These are phyloP conservation scores for Mycotypha africana DNA, from an alignment of 371 early-diverging fungal species.

Conservation along the genomic window DNA sequence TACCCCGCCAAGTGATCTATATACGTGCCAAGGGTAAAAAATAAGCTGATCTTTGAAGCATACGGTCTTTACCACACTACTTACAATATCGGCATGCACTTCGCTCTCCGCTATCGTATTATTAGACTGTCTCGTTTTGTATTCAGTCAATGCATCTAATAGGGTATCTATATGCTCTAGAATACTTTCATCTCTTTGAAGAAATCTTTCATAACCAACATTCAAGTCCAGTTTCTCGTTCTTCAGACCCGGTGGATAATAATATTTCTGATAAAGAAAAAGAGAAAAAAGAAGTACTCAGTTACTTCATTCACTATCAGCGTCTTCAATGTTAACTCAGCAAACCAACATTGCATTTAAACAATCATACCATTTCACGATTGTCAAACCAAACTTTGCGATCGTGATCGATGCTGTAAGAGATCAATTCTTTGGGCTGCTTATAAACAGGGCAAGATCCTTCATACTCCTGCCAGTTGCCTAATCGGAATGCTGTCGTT, in stretches of 20 bases:
- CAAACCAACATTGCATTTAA: neutral
- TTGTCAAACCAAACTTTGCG: constrained; percentile 62
- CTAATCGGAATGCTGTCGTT: too few relatives aligned
- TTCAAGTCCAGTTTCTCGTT: constrained; percentile 47
- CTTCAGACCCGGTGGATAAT: constrained; percentile 44
- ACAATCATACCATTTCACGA: constrained; percentile 53
- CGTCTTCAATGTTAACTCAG: neutral
- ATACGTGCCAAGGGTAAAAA: too few relatives aligned
- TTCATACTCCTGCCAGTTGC: constrained; percentile 24
- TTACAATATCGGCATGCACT: constrained; percentile 38
- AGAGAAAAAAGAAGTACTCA: neutral
- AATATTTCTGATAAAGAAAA: constrained; percentile 55
- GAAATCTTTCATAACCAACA: constrained; percentile 55
- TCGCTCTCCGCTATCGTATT: constrained; percentile 1
- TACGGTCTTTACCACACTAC: neutral
- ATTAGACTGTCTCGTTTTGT: constrained; percentile 8
- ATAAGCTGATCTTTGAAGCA: neutral
- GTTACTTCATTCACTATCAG: neutral
- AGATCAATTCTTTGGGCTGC: constrained; percentile 74
- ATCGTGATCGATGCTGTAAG: constrained; percentile 68
- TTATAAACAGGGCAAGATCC: constrained; percentile 49
- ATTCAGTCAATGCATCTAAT: constrained; percentile 52
- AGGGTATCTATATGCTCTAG: constrained; percentile 82
- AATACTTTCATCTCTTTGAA: constrained; percentile 51
- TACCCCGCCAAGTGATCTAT: constrained; percentile 68